These are phyloP conservation scores for Fusarium tjaetaba DNA, from an alignment of 2,329 filamentous ascomycete species.

Conservation along the genomic window DNA sequence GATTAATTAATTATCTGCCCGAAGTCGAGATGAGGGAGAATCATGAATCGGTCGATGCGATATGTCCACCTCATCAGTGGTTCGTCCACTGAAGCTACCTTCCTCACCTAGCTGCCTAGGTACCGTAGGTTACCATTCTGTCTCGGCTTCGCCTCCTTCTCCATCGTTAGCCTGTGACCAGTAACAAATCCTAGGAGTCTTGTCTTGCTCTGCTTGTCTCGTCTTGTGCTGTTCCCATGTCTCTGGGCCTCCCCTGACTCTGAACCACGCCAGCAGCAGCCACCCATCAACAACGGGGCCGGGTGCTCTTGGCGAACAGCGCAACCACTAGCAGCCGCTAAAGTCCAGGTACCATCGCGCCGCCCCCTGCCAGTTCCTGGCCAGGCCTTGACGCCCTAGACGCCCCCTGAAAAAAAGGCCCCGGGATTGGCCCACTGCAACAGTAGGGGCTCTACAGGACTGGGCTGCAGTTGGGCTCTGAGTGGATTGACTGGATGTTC, in stretches of 20 bases:
- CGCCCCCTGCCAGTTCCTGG: slow-evolving; percentile 14
- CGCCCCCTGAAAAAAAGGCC: slow-evolving; percentile 17
- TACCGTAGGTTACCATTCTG: slow-evolving; percentile 4
- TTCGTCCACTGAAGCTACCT: slow-evolving; percentile 3
- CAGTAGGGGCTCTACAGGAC: not conserved
- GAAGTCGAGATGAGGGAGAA: not conserved
- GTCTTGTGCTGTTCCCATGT: slow-evolving; percentile 19
- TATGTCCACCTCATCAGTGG: not conserved
- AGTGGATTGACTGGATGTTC: slow-evolving; percentile 5
- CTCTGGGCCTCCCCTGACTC: slow-evolving; percentile 29
- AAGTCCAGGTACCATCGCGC: slow-evolving; percentile 34
- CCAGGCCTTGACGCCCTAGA: not conserved
- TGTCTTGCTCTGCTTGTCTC: not conserved
- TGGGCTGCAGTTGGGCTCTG: slow-evolving; percentile 4
- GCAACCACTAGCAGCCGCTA: slow-evolving; percentile 34
- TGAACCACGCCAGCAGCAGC: slow-evolving; percentile 20
- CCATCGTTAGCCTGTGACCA: not conserved
- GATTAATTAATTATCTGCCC: not conserved
- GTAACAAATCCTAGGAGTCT: not conserved
- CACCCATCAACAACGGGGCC: slow-evolving; percentile 29
- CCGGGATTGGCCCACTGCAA: slow-evolving; percentile 10
- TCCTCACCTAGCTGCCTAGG: not conserved
- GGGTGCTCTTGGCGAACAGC: slow-evolving; percentile 21
- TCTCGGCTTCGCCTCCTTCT: slow-evolving; percentile 29
- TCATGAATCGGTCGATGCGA: not conserved